Percentiles rank a stretch among this genome's conserved stretches.
phyloP scores from a whole-genome alignment of 2,329 filamentous ascomycete genomes.

The Pyrenophora teres region DNA sequence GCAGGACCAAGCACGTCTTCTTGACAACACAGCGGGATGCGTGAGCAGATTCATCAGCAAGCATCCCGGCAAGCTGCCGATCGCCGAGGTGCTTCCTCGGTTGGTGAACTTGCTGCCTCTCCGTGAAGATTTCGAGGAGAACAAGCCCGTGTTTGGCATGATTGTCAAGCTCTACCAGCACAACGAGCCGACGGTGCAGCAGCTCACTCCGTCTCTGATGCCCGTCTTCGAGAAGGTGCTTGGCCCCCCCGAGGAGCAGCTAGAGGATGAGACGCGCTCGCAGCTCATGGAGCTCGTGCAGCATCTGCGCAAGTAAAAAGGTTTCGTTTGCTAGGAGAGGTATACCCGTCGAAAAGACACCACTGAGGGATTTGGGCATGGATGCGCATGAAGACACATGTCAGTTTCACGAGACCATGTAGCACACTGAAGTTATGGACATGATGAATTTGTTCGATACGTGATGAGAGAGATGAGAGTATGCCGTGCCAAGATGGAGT shows the following conservation, averaged over 20 bases:
- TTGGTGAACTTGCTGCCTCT: slow-evolving; percentile 81
- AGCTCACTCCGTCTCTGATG: slow-evolving; percentile 71
- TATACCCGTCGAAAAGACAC: slow-evolving; percentile 39
- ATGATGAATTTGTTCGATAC: neutral
- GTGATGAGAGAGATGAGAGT: neutral
- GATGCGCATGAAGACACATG: slow-evolving; percentile 11
- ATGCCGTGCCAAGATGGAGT: no score
- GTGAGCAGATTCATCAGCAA: slow-evolving; percentile 89
- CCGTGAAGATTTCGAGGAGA: slow-evolving; percentile 94
- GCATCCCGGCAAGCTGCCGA: slow-evolving; percentile 80
- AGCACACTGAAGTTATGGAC: slow-evolving; percentile 22
- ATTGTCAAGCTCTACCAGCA: slow-evolving; percentile 81
- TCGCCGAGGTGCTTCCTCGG: slow-evolving; percentile 79
- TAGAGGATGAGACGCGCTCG: slow-evolving; percentile 71
- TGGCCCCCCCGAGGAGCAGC: slow-evolving; percentile 72
- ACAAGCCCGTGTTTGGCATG: slow-evolving; percentile 89
- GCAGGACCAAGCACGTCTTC: slow-evolving; percentile 76
- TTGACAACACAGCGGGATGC: slow-evolving; percentile 93
- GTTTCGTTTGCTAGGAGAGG: slow-evolving; percentile 24
- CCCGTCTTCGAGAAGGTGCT: slow-evolving; percentile 75
- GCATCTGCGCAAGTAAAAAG: slow-evolving; percentile 50
- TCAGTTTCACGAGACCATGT: slow-evolving; percentile 28
- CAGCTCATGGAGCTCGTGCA: slow-evolving; percentile 68
- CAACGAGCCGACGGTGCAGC: slow-evolving; percentile 70
- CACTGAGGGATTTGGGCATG: slow-evolving; percentile 20